Percentiles rank a stretch among this genome's conserved stretches.
Evolutionary conservation across 2,329 filamentous ascomycete genomes (phyloP).

Genomic region (Stachybotrys echinatus): DNA sequence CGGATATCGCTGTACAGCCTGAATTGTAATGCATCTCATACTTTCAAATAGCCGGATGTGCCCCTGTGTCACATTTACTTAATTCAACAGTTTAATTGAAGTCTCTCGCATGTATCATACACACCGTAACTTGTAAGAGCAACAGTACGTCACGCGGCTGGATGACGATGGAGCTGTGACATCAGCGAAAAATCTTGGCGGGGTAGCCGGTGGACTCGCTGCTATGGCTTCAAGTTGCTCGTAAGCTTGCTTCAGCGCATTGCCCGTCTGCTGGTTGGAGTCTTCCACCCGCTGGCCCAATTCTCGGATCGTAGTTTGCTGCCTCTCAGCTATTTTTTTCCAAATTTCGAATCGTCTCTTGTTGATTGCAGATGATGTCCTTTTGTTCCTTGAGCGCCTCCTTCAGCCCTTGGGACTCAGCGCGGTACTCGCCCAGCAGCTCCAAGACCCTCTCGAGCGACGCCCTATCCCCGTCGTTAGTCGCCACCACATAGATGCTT

Average conservation of each 20-base stretch:
- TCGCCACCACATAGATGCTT: too few relatives aligned
- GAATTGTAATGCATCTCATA: too few relatives aligned
- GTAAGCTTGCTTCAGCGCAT: background rate
- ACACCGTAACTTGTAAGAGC: too few relatives aligned
- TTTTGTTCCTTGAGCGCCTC: background rate
- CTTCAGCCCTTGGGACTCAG: background rate
- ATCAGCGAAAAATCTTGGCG: too few relatives aligned
- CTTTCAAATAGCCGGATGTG: too few relatives aligned
- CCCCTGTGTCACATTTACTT: too few relatives aligned
- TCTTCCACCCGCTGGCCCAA: background rate
- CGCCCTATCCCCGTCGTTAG: background rate
- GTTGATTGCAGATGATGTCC: background rate
- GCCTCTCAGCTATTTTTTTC: background rate
- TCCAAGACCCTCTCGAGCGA: background rate
- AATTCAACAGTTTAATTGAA: too few relatives aligned
- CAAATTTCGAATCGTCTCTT: background rate
- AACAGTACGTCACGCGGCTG: too few relatives aligned
- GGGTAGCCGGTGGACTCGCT: background rate
- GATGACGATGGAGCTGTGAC: too few relatives aligned
- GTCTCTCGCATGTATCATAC: too few relatives aligned
- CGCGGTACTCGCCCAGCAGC: background rate
- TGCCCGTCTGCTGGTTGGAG: background rate
- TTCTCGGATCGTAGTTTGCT: background rate
- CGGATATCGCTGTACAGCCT: too few relatives aligned
- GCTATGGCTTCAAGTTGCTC: background rate